Conservation (phyloP, 2,329 filamentous ascomycete genomes). For the Ascochyta pisi region DNA sequence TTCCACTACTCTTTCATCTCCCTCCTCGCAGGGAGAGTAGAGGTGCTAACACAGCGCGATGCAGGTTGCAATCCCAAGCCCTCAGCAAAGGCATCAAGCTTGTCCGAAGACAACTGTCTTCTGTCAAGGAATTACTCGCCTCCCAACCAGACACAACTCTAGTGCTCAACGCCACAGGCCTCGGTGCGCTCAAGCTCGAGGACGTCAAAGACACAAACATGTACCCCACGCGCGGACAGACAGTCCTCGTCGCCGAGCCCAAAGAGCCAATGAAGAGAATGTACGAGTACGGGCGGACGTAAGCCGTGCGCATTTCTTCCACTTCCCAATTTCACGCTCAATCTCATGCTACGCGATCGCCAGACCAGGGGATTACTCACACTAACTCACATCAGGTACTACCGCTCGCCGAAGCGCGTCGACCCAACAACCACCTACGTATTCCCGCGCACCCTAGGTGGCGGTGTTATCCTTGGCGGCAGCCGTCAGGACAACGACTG, state of each 20-base stretch:
- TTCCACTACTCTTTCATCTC: neutral
- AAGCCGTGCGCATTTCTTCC: neutral
- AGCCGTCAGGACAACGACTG: conserved; percentile 81
- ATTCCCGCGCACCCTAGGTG: conserved; percentile 61
- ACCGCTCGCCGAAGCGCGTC: conserved; percentile 52
- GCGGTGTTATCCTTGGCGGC: conserved; percentile 84
- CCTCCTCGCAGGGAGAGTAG: neutral
- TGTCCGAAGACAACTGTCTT: conserved; percentile 55
- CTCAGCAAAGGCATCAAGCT: conserved; percentile 71
- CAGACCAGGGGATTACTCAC: neutral
- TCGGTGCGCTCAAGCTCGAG: conserved; percentile 77
- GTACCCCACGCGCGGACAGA: conserved; percentile 79
- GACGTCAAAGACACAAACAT: conserved; percentile 80
- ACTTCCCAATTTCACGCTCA: conserved; percentile 18
- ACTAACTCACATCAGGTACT: conserved; percentile 27
- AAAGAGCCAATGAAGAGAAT: conserved; percentile 49
- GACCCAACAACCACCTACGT: conserved; percentile 54
- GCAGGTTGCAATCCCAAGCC: conserved; percentile 66
- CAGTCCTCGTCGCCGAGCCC: conserved; percentile 71
- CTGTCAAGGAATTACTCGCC: conserved; percentile 71
- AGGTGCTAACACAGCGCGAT: neutral
- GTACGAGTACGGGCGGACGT: conserved; percentile 34
- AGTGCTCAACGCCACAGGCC: conserved; percentile 83
- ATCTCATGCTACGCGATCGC: neutral
- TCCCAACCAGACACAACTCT: conserved; percentile 71